Evolutionary conservation across 1,284 basidiomycete genomes (phyloP).

Genomic region (Pseudozyma sp.): DNA sequence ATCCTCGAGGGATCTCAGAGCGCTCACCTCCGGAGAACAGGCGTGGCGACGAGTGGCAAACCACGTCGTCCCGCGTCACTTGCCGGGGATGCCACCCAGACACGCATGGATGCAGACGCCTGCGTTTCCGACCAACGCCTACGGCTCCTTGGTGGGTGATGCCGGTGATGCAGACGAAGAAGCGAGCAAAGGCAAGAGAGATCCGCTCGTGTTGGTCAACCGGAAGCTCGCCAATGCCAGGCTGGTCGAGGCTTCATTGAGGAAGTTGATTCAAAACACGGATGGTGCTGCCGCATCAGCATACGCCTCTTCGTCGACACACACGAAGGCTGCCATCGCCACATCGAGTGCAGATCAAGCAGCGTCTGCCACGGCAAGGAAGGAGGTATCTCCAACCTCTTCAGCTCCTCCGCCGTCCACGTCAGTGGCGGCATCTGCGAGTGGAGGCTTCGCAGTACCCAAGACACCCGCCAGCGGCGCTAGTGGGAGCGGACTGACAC

Average conservation of each 20-base stretch:
- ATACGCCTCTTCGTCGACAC: conserved; percentile 23
- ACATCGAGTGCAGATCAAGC: neutral
- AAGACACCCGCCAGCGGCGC: conserved; percentile 26
- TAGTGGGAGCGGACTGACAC: conserved; percentile 24
- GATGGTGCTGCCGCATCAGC: conserved; percentile 49
- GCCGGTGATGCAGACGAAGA: conserved; percentile 13
- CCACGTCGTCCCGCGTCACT: conserved; percentile 53
- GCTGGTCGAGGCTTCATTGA: conserved; percentile 56
- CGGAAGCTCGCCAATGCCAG: conserved; percentile 59
- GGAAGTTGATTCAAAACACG: conserved; percentile 54
- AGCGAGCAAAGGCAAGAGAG: conserved; percentile 14
- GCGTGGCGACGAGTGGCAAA: conserved; percentile 52
- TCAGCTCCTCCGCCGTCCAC: neutral
- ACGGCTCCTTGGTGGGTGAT: conserved; percentile 21
- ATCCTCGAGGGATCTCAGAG: conserved; percentile 20
- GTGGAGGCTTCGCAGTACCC: conserved; percentile 27
- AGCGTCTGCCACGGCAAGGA: neutral
- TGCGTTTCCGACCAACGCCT: conserved; percentile 51
- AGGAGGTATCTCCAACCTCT: conserved; percentile 2
- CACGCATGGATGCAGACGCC: conserved; percentile 60
- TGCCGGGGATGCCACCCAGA: conserved; percentile 56
- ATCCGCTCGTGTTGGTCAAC: conserved; percentile 55
- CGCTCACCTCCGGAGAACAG: conserved; percentile 38
- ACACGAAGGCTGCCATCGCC: neutral
- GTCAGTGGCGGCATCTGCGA: conserved; percentile 1